A percentile compares a stretch with the other conserved stretches of the same genome.
Conservation (phyloP, 2,329 filamentous ascomycete species). For the Fusarium globosum region DNA sequence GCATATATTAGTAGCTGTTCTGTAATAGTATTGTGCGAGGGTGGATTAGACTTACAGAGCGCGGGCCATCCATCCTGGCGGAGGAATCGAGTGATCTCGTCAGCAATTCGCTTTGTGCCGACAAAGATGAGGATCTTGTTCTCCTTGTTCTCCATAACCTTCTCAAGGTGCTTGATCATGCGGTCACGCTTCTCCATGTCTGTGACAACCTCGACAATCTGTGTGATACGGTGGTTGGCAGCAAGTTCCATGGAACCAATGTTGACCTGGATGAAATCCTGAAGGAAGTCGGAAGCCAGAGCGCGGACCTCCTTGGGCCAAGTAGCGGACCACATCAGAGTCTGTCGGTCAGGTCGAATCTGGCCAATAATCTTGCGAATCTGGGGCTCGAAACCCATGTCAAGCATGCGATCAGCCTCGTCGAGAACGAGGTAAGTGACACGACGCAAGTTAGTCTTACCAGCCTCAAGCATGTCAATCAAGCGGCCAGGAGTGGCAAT, state of each 20-base stretch:
- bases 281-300: slow-evolving; percentile 88
- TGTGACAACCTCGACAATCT: slow-evolving; percentile 95
- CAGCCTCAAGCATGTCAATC: slow-evolving; percentile 98
- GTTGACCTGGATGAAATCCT: slow-evolving; percentile 98
- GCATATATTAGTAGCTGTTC: slow-evolving; percentile 50
- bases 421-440: slow-evolving; percentile 98
- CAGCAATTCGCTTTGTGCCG: slow-evolving; percentile 92
- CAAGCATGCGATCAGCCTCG: slow-evolving; percentile 99
- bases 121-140: slow-evolving; percentile 98
- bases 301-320: slow-evolving; percentile 99
- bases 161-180: slow-evolving; percentile 98
- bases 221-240: slow-evolving; percentile 97
- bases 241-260: slow-evolving; percentile 96
- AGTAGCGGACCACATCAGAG: slow-evolving; percentile 99
- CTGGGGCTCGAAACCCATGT: slow-evolving; percentile 99
- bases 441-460: slow-evolving; percentile 97
- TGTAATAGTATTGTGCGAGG: slow-evolving; percentile 47
- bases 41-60: slow-evolving; percentile 74
- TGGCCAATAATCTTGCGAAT: slow-evolving; percentile 99
- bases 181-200: slow-evolving; percentile 98
- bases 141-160: slow-evolving; percentile 94
- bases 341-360: slow-evolving; percentile 98
- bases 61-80: slow-evolving; percentile 98
- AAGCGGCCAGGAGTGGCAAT: slow-evolving; percentile 98
- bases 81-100: slow-evolving; percentile 97